These are phyloP conservation scores for Phyllosticta capitalensis DNA, from an alignment of 2,329 filamentous ascomycete species.

Conservation along the genomic window DNA sequence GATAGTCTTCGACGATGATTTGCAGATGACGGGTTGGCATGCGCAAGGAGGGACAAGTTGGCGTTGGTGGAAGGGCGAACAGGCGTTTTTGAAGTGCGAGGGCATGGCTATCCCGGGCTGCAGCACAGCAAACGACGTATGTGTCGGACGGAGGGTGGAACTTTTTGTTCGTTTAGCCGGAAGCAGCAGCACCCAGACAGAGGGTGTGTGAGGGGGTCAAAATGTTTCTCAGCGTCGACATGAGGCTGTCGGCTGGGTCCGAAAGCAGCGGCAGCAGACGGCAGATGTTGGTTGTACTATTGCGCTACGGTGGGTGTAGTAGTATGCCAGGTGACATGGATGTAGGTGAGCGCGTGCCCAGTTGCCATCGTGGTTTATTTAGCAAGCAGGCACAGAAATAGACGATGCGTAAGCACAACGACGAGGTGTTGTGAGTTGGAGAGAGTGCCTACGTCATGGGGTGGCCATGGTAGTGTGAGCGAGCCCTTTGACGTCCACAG, in stretches of 20 bases:
- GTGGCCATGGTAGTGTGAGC: no score
- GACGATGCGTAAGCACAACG: no score
- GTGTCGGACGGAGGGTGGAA: neutral
- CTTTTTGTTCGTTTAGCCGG: neutral
- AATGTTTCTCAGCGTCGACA: neutral
- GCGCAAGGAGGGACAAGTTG: neutral
- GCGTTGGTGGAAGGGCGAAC: slow-evolving; percentile 3
- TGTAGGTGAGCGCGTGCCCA: no score
- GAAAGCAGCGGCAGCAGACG: neutral
- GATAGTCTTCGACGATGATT: slow-evolving; percentile 63
- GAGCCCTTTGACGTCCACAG: no score
- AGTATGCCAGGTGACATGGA: no score
- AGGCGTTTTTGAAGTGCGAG: slow-evolving; percentile 7
- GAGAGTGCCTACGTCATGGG: no score
- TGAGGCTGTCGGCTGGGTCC: neutral
- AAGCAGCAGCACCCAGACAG: neutral
- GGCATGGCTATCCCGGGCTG: slow-evolving; percentile 6
- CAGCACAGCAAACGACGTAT: neutral
- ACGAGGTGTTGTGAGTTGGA: no score
- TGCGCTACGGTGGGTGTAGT: no score
- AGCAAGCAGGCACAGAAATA: no score
- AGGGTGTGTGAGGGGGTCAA: neutral
- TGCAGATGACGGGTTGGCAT: neutral
- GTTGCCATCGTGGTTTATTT: no score
- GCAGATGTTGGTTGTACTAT: no score